Conservation (phyloP, 805 yeast genomes). For the Ogataea pini region DNA sequence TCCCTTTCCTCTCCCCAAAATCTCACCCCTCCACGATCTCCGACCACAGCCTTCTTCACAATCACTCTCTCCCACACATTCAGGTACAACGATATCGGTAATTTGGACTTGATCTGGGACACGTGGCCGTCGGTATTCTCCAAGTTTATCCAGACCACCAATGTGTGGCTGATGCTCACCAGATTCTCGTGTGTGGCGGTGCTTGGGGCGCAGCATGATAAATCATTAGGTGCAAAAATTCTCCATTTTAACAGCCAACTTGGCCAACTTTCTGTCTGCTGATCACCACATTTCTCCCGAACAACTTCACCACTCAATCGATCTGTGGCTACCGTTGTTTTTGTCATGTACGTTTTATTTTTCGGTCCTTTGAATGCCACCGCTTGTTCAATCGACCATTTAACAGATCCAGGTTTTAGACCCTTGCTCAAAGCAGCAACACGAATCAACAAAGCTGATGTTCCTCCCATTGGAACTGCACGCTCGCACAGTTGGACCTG, state of each 20-base stretch:
- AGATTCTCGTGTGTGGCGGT: conserved; percentile 42
- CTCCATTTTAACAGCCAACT: conserved; percentile 46
- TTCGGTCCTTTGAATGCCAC: conserved; percentile 25
- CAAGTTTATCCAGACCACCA: conserved; percentile 45
- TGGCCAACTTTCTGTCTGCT: conserved; percentile 7
- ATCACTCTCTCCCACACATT: conserved; percentile 36
- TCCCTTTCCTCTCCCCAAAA: background rate
- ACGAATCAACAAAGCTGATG: conserved; percentile 42
- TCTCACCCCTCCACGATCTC: background rate
- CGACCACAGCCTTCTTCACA: background rate
- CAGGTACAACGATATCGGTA: conserved; percentile 47
- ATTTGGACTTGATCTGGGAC: conserved; percentile 52
- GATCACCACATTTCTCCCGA: conserved; percentile 41
- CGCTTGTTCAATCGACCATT: conserved; percentile 37
- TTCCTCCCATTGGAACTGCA: conserved; percentile 49
- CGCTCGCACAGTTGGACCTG: conserved; percentile 44
- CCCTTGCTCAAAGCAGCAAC: conserved; percentile 52
- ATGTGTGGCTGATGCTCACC: conserved; percentile 46
- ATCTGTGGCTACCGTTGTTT: conserved; percentile 36
- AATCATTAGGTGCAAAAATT: conserved; percentile 41
- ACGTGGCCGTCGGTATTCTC: conserved; percentile 51
- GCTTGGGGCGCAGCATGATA: conserved; percentile 45
- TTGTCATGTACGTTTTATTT: conserved; percentile 28
- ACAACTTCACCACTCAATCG: conserved; percentile 37
- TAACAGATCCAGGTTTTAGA: conserved; percentile 38